phyloP scores from a whole-genome alignment of 2,329 filamentous ascomycete genomes.

The Colletotrichum caudatum region DNA sequence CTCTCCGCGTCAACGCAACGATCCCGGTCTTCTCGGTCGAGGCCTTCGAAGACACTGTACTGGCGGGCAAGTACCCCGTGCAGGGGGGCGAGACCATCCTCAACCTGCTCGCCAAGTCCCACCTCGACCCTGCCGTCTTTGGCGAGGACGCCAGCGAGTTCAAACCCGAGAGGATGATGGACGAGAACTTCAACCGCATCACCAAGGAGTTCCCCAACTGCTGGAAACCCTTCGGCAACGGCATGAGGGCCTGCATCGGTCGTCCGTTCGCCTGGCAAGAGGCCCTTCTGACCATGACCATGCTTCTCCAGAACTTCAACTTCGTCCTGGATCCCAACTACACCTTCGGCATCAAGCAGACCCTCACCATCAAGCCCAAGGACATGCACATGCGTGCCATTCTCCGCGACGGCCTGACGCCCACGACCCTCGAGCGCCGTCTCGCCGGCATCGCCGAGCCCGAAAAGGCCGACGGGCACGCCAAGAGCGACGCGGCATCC shows the following conservation, averaged over 20 bases:
- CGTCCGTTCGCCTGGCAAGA: conserved; percentile 68
- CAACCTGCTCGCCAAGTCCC: conserved; percentile 60
- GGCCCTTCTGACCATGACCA: conserved; percentile 59
- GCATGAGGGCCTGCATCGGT: conserved; percentile 65
- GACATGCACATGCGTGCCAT: conserved; percentile 70
- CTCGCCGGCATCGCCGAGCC: conserved; percentile 51
- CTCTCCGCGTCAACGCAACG: conserved; percentile 47
- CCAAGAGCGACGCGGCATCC: conserved; percentile 15
- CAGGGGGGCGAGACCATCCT: conserved; percentile 58
- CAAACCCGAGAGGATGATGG: conserved; percentile 72
- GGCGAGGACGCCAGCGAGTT: conserved; percentile 69
- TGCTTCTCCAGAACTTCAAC: conserved; percentile 76
- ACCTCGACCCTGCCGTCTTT: conserved; percentile 67
- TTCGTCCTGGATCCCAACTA: conserved; percentile 71
- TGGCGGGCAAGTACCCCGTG: conserved; percentile 66
- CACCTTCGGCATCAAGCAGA: conserved; percentile 63
- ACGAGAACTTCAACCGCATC: conserved; percentile 58
- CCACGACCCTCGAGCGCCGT: conserved; percentile 59
- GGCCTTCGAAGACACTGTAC: conserved; percentile 56
- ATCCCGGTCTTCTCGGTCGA: conserved; percentile 48
- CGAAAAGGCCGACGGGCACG: not conserved
- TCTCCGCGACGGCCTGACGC: conserved; percentile 58
- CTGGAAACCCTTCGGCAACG: conserved; percentile 68
- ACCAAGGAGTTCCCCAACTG: conserved; percentile 50
- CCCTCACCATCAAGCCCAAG: conserved; percentile 71